Evolutionary conservation across 345 rosid species (phyloP).

Genomic region (Camelina laxa): DNA sequence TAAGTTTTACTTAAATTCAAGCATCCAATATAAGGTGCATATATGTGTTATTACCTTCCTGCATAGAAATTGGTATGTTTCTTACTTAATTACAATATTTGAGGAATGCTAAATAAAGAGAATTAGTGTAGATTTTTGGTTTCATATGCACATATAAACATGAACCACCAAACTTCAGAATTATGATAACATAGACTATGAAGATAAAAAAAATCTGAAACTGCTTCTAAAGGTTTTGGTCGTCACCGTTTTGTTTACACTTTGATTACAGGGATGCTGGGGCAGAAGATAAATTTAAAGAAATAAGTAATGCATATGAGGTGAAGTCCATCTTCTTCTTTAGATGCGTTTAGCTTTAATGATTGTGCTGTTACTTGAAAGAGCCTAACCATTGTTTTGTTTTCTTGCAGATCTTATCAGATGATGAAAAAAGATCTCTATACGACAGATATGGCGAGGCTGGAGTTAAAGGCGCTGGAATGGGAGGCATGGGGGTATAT

Average conservation of each 20-base stretch:
- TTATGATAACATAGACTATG: conserved; percentile 2
- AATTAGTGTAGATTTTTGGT: background rate
- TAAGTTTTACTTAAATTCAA: conserved; percentile 42
- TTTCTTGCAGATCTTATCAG: conserved; percentile 77
- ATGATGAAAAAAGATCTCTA: conserved; percentile 94
- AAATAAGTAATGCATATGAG: conserved; percentile 98
- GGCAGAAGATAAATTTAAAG: conserved; percentile 94
- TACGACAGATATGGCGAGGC: conserved; percentile 97
- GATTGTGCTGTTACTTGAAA: background rate
- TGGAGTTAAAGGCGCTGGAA: conserved; percentile 92
- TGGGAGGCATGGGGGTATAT: conserved; percentile 91
- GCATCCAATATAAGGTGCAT: background rate
- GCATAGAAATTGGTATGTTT: conserved; percentile 16
- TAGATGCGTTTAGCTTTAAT: background rate
- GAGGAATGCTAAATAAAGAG: conserved; percentile 4
- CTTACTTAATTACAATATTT: background rate
- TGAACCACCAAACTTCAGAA: background rate
- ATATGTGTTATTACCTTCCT: background rate
- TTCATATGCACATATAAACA: background rate
- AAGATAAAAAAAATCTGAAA: conserved; percentile 7
- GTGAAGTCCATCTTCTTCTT: conserved; percentile 49
- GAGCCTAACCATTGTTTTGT: conserved; percentile 8
- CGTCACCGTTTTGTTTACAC: background rate
- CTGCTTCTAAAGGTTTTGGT: background rate
- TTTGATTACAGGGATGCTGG: conserved; percentile 71